Base-by-base conservation (phyloP, 2,329 filamentous ascomycete genomes). In the Hypoxylon sp. region DNA sequence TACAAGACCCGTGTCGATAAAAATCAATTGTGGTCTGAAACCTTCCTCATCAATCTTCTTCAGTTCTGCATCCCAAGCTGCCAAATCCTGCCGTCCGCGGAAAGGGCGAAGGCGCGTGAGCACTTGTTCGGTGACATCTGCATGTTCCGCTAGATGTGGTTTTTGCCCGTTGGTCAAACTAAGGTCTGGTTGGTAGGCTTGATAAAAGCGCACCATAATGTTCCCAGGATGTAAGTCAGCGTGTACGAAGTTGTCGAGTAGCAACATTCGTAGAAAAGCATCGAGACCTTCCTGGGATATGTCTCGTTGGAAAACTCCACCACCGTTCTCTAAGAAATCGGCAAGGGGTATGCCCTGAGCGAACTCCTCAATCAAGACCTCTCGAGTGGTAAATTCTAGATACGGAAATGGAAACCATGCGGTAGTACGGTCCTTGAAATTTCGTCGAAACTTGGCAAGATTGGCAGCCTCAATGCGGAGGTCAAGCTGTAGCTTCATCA, bases 201-300 rank as follows among this genome's bases (percentile, higher is more conserved):
- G 86, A 73, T 97, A 97, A 75, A 99, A 99, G 57, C 95, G 91
- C 35, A 99, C 93, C 92, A 99, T 97, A 73, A 99, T 97, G 70
- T 99, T 99, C 17, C 94, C 94, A 0, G 94, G 94, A 68, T 99
- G 94, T 20, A 99, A 76, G 68, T 99, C 94, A 4, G 94, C 93
- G 67, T 99, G 94, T 17, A 97, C 87, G 70, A 99, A 99, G 70
- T 99, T 99, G 71, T 99, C 94, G 27, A 99, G 87, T 8, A 99
- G 80, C 11, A 99, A 77, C 94, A 99, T 99, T 65, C 92, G 90
- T 38, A 99, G 75, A 71, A 99, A 99, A 2, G 93, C 92, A 69
- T 99, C 92, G 0, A 99, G 82, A 0, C 94, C 94, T 74, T 97
- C 93, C 50, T 96, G 87, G 3, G 94, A 92, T 57, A 99, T 96